A percentile compares a stretch with the other conserved stretches of the same genome.
phyloP scores from a whole-genome alignment of 371 early-diverging fungal genomes.

The Circinella minor region DNA sequence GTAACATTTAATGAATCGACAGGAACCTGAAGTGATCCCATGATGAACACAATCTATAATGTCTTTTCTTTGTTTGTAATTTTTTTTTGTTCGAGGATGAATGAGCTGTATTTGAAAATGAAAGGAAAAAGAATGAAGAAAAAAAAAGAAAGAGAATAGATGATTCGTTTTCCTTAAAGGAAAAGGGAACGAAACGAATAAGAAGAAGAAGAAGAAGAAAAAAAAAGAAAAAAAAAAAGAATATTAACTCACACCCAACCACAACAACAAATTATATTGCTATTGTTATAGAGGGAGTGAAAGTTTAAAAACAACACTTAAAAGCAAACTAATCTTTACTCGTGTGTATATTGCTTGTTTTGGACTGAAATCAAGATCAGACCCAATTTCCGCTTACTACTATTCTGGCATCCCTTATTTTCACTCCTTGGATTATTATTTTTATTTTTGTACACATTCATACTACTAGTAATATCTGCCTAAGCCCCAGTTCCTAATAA shows the following conservation, averaged over 20 bases:
- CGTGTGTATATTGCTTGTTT: background rate
- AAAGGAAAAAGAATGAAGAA: background rate
- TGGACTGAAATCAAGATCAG: background rate
- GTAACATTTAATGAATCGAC: slow-evolving; percentile 5
- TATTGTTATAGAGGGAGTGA: too few species aligned
- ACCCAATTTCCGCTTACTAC: background rate
- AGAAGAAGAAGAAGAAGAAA: background rate
- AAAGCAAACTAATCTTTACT: too few species aligned
- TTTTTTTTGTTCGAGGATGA: too few species aligned
- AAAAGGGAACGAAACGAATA: too few species aligned
- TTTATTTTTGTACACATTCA: too few species aligned
- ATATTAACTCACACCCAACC: background rate
- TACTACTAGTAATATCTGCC: too few species aligned
- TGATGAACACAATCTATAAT: slow-evolving; percentile 12
- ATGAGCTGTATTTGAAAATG: background rate
- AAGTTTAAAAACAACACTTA: background rate
- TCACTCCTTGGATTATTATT: background rate
- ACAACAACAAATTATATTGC: too few species aligned
- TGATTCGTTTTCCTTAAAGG: background rate
- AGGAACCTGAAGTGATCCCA: slow-evolving; percentile 26
- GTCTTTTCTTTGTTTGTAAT: background rate
- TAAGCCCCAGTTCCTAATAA: too few species aligned
- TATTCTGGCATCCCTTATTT: background rate
- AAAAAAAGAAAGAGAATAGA: background rate
- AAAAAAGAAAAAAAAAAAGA: background rate